Evolutionary conservation across 345 rosid genomes (phyloP), one percentile per base, ranked within the genome.

Genomic region (Kernera saxatilis): DNA sequence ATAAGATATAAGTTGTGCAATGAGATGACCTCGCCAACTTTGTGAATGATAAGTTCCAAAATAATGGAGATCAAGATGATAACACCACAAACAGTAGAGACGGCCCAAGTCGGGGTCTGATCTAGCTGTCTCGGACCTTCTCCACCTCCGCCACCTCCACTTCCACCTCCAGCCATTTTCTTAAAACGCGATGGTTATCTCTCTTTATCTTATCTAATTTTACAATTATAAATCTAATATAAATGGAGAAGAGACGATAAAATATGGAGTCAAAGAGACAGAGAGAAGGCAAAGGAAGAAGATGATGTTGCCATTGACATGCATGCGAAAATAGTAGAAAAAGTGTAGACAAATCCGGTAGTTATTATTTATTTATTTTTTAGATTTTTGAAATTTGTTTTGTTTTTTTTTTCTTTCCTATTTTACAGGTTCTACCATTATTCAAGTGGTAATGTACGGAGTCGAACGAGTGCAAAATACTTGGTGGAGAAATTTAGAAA

Each of bases 81-180:
- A 17, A 76, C 72, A 6, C 85, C 85, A 69, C 85, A 84, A 79
- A 93, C 93, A 6, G 75, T 71, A 2, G 98, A 68, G 14, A 93
- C 96, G 1, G 98, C 97, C 98, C 98, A 93, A 8, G 96, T 90
- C 1, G 97, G 97, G 4, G 98, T 93, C 69, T 85, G 85, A 72
- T 93, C 98, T 37, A 90, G 89, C 78, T 88, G 84, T 79, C 96
- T 86, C 6, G 78, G 74, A 69, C 57, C 62, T 39, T 49, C 73
- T 5, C 2, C 45, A 2, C 35, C 43, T 13, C 36, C 78, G 8
- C 65, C 87, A 21, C 56, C 78, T 23, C 72, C 89, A 13, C 85
- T 89, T 22, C 71, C 89, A 11, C 85, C 91, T 51, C 82, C 87
- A 1, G 71, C 90, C 96, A 89, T 71, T 32, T 18, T 6, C 22